Base-by-base conservation (phyloP, 345 rosid genomes). In the Triadica sebifera region DNA sequence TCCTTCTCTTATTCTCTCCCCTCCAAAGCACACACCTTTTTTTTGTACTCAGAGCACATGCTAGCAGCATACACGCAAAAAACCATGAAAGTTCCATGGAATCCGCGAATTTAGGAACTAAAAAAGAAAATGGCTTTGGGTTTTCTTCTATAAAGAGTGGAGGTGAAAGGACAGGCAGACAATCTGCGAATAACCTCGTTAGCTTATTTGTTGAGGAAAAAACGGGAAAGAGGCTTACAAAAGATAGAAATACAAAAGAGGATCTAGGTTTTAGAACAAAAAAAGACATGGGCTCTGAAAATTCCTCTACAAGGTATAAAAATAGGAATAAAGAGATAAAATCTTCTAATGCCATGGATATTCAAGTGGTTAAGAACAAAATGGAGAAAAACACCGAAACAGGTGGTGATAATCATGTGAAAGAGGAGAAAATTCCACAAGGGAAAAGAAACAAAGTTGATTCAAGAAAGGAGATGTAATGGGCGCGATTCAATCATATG, bases 401-500 rank as follows among this genome's bases (percentile, higher is more conserved):
- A 20, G 72, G 60, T 46, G 73, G 66, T 71, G 65, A 62, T 70
- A 58, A 51, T 53, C 17, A 75, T 57, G 70, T 74, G 49, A 69
- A 65, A 74, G 77, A 59, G 51, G 71, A 62, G 62, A 75, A 34
- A 62, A 39, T 43, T 41, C 71, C 46, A 52, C 75, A 85, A 65
- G 53, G 58, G 5, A 80, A 74, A 84, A 81, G 71, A 66, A 68
- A 60, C 50, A 81, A 81, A 79, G 74, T 7, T 57, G 85, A 81
- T 41, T 20, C 76, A 87, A 87, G 74, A 81, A 74, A 49, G 95
- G 92, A 56, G 90, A 87, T 71, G 86, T 86, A 39, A 72, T 74
- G 77, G 85, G 86, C n/a, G 95, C 91, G 25, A 77, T 88, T 60
- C 65, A 66, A 34, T 73, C 84, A 59, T 87, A 87, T 62, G 89